Evolutionary conservation across 2,329 filamentous ascomycete species (phyloP), one percentile per base, ranked within the genome.

Genomic region (Hymenoscyphus albidus): DNA sequence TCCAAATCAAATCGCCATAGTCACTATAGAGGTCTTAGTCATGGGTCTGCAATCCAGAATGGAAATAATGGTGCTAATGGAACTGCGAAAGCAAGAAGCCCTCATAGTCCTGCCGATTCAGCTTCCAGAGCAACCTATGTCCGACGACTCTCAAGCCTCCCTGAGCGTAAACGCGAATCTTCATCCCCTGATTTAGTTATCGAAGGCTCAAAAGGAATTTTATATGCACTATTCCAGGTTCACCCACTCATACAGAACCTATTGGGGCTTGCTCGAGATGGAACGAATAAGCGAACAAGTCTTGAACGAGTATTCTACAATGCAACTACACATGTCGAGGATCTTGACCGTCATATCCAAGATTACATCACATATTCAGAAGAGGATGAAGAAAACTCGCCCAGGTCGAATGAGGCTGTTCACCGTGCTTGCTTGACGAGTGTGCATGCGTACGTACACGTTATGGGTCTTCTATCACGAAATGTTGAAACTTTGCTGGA

Each of bases 261-360:
- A 62, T 85, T 88, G 75, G 81, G 83, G 55, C 78, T 89, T 59
- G 83, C 85, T 58, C 85, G 82, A 68, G 85, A 88, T 65, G 84
- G 82, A 39, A 84, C 84, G 10, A 78, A 81, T 27, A 87, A 86
- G 72, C 79, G 85, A 59, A 88, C 86, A 3, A 88, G 85, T 68
- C 81, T 89, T 12, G 86, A 89, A 70, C 83, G 87, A 64, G 85
- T 89, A 35, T 86, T 89, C 66, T 89, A 88, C 75, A 88, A 88
- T 73, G 88, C 86, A 12, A 87, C 85, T 65, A 85, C 82, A 1
- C 87, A 89, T 66, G 85, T 89, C 2, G 84, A 88, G 73, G 84
- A 88, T 71, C 77, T 89, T 7, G 86, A 89, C 70, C 82, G 84
- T 66, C 85, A 88, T 70, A 85, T 89, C 22, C 84, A 88, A 71